A percentile compares a stretch with the other conserved stretches of the same genome.
Conservation (phyloP, 2,329 filamentous ascomycete genomes). For the Alternaria hordeiaustralica region DNA sequence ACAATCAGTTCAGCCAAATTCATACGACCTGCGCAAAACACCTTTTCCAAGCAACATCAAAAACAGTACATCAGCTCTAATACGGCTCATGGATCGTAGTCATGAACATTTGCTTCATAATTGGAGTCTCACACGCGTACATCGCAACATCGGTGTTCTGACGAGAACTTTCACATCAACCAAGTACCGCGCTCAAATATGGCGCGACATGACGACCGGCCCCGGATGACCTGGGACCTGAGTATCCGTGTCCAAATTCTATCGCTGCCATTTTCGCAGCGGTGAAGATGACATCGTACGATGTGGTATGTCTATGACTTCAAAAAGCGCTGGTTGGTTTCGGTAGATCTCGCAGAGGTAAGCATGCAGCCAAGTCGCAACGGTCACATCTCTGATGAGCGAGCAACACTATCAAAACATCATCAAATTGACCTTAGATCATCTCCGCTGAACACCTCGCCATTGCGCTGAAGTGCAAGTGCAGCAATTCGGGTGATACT, state of each 20-base stretch:
- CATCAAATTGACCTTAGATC: accelerated
- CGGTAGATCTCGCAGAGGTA: background rate
- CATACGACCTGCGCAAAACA: too few relatives aligned
- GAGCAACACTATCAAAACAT: accelerated
- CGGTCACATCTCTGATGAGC: background rate
- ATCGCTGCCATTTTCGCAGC: background rate
- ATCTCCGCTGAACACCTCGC: accelerated
- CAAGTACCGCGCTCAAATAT: background rate
- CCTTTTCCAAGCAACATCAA: too few relatives aligned
- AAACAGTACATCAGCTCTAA: too few relatives aligned
- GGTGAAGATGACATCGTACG: background rate
- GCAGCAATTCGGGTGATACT: background rate
- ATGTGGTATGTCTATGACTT: background rate
- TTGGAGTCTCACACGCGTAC: too few relatives aligned
- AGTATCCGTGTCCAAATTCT: too few relatives aligned
- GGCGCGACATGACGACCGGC: background rate
- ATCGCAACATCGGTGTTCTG: too few relatives aligned
- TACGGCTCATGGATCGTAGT: too few relatives aligned
- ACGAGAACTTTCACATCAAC: background rate
- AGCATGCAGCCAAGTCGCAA: background rate
- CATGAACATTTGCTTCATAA: too few relatives aligned
- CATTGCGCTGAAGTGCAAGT: too few relatives aligned
- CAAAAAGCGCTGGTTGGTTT: background rate
- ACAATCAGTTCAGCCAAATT: too few relatives aligned
- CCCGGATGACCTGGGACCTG: background rate